Evolutionary conservation across 352 stramenopile genomes (phyloP).

Genomic region (Blastocystis sp.): DNA sequence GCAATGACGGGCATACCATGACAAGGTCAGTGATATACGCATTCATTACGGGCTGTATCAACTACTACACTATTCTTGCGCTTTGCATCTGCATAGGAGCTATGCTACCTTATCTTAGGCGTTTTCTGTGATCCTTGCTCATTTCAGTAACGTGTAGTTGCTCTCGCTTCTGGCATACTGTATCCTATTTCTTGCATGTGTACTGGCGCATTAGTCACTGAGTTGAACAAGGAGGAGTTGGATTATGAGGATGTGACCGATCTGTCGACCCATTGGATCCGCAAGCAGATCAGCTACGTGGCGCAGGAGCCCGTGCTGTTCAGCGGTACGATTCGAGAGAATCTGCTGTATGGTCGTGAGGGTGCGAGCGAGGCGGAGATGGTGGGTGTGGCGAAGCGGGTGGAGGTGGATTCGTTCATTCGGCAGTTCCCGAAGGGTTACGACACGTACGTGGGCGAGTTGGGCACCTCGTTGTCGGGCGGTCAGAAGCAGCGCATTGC

Average conservation of each 20-base stretch:
- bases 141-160: not conserved
- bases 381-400: slow-evolving; percentile 76
- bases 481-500: slow-evolving; percentile 90
- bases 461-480: slow-evolving; percentile 81
- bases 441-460: slow-evolving; percentile 82
- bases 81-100: not conserved
- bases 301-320: slow-evolving; percentile 87
- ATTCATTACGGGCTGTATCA: not conserved
- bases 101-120: not conserved
- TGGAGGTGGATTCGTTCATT: slow-evolving; percentile 87
- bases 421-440: slow-evolving; percentile 81
- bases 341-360: slow-evolving; percentile 78
- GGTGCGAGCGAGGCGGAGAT: slow-evolving; percentile 79
- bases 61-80: slow-evolving; percentile 1
- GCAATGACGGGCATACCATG: too few relatives aligned
- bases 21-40: too few relatives aligned
- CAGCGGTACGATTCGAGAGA: slow-evolving; percentile 76
- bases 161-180: slow-evolving; percentile 1
- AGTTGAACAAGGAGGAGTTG: slow-evolving; percentile 4
- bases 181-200: not conserved
- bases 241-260: not conserved
- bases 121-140: not conserved
- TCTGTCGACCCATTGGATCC: slow-evolving; percentile 71
- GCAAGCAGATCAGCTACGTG: slow-evolving; percentile 80
- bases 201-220: not conserved